A percentile compares a stretch with the other conserved stretches of the same genome.
phyloP scores from a whole-genome alignment of 306 rosid genomes.

The Myrica gale region DNA sequence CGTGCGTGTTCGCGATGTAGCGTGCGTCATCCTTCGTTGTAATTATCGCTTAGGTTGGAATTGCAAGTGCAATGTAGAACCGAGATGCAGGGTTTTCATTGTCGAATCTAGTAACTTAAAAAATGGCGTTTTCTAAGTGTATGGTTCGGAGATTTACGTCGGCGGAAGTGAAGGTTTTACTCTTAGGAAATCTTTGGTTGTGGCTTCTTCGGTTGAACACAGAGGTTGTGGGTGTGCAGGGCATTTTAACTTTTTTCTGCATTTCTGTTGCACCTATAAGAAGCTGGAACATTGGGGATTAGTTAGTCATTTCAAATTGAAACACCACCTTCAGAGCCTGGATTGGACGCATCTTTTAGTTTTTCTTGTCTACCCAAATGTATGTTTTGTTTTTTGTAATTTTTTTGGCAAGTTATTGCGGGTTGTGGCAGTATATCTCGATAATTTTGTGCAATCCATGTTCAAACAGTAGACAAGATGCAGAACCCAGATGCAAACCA shows the following conservation, averaged over 20 bases:
- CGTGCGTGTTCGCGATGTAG: neutral
- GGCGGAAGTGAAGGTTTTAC: neutral
- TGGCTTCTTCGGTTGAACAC: neutral
- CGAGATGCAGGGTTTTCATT: neutral
- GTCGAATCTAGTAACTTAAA: neutral
- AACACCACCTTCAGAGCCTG: neutral
- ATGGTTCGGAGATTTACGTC: neutral
- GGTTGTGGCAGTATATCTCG: slow-evolving; percentile 15
- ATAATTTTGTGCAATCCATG: slow-evolving; percentile 22
- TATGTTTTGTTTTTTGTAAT: neutral
- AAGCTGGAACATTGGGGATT: neutral
- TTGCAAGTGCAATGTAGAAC: neutral
- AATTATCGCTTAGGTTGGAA: neutral
- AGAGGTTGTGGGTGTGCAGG: neutral
- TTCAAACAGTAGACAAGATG: slow-evolving; percentile 58
- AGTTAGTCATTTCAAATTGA: slow-evolving; percentile 12
- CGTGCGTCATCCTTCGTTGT: neutral
- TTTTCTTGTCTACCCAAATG: slow-evolving; percentile 4
- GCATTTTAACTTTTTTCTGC: neutral
- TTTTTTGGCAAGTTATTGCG: slow-evolving; percentile 9
- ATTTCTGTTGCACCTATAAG: neutral
- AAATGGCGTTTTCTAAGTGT: neutral
- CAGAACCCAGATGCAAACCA: slow-evolving; percentile 74
- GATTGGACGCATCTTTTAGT: neutral
- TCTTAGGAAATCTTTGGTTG: neutral